A percentile compares a stretch with the other conserved stretches of the same genome.
Conservation (phyloP, 1,139 yeast genomes). For the Spencermartinsiella ligniputridi region DNA sequence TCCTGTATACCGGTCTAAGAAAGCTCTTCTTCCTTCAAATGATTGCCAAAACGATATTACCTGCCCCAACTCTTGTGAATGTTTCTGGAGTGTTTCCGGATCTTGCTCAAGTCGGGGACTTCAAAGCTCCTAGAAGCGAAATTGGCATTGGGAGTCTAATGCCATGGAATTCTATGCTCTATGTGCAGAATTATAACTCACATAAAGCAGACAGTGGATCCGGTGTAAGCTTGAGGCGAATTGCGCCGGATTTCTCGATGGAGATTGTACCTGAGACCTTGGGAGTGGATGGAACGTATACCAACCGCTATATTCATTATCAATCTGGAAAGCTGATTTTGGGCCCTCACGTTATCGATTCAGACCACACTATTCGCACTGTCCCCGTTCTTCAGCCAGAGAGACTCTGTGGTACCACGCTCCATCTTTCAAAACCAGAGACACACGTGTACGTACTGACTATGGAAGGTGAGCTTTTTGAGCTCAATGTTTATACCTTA, state of each 20-base stretch:
- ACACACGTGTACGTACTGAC: slow-evolving; percentile 2
- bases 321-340: background rate
- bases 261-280: slow-evolving; percentile 1
- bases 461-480: slow-evolving; percentile 3
- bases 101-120: slow-evolving; percentile 2
- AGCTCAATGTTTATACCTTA: background rate
- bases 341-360: slow-evolving; percentile 1
- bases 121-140: background rate
- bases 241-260: slow-evolving; percentile 1
- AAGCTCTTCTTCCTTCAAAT: background rate
- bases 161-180: slow-evolving; percentile 2
- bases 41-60: background rate
- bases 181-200: slow-evolving; percentile 3
- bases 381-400: background rate
- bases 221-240: slow-evolving; percentile 1
- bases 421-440: slow-evolving; percentile 1
- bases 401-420: slow-evolving; percentile 2
- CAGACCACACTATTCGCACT: background rate
- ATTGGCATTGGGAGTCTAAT: slow-evolving; percentile 3
- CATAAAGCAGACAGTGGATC: slow-evolving; percentile 1
- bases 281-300: slow-evolving; percentile 3
- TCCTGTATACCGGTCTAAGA: no score
- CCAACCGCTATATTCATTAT: slow-evolving; percentile 1
- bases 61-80: background rate
- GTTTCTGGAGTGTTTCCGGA: slow-evolving; percentile 3